These are phyloP conservation scores for Ascochyta koolunga DNA, from an alignment of 2,329 filamentous ascomycete genomes.

Conservation along the genomic window DNA sequence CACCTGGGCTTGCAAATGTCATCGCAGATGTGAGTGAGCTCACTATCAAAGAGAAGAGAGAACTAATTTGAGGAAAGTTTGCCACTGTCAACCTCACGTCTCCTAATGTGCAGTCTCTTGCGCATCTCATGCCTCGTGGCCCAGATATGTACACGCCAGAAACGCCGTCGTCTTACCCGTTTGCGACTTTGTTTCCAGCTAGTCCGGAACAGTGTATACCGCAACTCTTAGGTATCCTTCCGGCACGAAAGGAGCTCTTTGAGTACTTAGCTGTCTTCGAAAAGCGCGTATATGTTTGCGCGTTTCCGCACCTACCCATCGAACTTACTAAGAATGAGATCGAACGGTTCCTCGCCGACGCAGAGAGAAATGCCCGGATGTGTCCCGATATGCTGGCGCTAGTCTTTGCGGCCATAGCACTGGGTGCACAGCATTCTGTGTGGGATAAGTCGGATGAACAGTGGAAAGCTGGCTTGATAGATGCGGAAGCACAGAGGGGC, in stretches of 20 bases:
- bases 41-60: background rate
- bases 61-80: conserved; percentile 47
- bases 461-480: conserved; percentile 48
- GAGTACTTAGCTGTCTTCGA: conserved; percentile 52
- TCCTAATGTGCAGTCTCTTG: conserved; percentile 45
- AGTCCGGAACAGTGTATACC: conserved; percentile 43
- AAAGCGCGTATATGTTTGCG: conserved; percentile 50
- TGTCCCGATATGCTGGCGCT: conserved; percentile 57
- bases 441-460: conserved; percentile 50
- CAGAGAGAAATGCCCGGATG: conserved; percentile 50
- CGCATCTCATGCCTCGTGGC: conserved; percentile 51
- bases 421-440: conserved; percentile 54
- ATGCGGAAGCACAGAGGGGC: conserved; percentile 45
- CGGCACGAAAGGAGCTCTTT: conserved; percentile 47
- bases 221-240: conserved; percentile 48
- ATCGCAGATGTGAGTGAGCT: conserved; percentile 50
- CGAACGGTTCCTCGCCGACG: conserved; percentile 52
- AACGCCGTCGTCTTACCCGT: conserved; percentile 50
- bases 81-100: conserved; percentile 49
- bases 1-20: conserved; percentile 56
- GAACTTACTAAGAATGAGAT: conserved; percentile 53
- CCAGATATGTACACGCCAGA: conserved; percentile 51
- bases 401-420: conserved; percentile 55
- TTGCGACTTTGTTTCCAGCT: conserved; percentile 52
- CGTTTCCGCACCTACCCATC: conserved; percentile 54